These are phyloP conservation scores for Penicillium paxilli DNA, from an alignment of 495 filamentous ascomycete species.

Conservation along the genomic window DNA sequence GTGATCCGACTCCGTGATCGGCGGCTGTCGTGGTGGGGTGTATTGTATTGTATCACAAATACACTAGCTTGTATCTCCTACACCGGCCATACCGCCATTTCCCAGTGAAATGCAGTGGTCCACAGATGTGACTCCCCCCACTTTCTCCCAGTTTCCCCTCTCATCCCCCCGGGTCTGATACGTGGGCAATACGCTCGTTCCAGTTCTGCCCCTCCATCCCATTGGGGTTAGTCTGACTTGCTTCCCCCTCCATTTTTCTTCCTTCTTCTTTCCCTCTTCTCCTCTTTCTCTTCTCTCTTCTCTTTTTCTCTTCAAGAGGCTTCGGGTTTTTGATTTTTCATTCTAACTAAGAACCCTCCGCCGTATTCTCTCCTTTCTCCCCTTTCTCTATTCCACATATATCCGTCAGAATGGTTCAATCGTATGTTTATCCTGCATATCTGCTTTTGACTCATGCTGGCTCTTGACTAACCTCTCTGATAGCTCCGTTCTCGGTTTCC, in stretches of 20 bases:
- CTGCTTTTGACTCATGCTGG: slow-evolving; percentile 7
- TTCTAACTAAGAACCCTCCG: slow-evolving; percentile 19
- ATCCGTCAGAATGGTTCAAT: slow-evolving; percentile 76
- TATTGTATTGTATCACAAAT: background rate
- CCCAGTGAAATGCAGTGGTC: background rate
- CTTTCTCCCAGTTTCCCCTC: background rate
- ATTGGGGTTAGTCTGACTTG: slow-evolving; percentile 18
- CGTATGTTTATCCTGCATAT: slow-evolving; percentile 44
- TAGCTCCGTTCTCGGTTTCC: slow-evolving; percentile 73
- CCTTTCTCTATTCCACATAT: slow-evolving; percentile 22
- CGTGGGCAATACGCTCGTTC: background rate
- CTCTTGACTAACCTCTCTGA: slow-evolving; percentile 14
- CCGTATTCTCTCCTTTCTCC: slow-evolving; percentile 16
- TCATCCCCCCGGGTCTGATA: background rate
- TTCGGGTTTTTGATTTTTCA: slow-evolving; percentile 25
- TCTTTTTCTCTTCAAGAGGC: slow-evolving; percentile 22
- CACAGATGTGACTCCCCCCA: background rate
- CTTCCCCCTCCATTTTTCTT: slow-evolving; percentile 34
- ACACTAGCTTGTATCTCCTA: no score
- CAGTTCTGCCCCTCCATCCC: slow-evolving; percentile 28
- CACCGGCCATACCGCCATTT: slow-evolving; percentile 1
- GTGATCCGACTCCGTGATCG: slow-evolving; percentile 15
- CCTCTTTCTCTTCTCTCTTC: slow-evolving; percentile 17
- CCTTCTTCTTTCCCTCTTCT: slow-evolving; percentile 22
- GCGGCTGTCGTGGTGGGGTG: slow-evolving; percentile 3